phyloP scores from a whole-genome alignment of 352 stramenopile species.

The Phytophthora sojae region DNA sequence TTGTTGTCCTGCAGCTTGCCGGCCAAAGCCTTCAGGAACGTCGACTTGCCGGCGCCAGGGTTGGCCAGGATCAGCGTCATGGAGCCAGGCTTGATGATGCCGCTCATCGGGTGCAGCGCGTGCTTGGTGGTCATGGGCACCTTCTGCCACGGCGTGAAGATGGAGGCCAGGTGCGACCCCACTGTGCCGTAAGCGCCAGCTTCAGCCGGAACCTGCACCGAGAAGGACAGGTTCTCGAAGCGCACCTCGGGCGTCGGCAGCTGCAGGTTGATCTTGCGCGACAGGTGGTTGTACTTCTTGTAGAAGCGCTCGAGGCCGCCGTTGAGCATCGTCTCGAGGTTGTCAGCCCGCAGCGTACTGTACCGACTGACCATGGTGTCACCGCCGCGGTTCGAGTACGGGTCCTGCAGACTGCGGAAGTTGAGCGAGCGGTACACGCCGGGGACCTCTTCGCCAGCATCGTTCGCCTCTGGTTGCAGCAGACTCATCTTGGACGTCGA shows the following conservation, averaged over 20 bases:
- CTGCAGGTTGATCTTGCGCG: slow-evolving; percentile 61
- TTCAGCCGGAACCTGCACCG: slow-evolving; percentile 44
- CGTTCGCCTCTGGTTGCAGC: slow-evolving; percentile 11
- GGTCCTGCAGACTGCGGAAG: slow-evolving; percentile 68
- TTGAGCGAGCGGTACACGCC: slow-evolving; percentile 63
- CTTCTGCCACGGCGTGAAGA: slow-evolving; percentile 65
- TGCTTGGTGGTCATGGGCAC: slow-evolving; percentile 37
- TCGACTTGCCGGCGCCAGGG: slow-evolving; percentile 78
- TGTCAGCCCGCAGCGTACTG: slow-evolving; percentile 57
- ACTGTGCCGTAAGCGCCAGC: slow-evolving; percentile 50
- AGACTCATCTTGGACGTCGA: slow-evolving; percentile 7
- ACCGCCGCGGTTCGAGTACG: slow-evolving; percentile 36
- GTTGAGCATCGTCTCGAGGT: slow-evolving; percentile 66
- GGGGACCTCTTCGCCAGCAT: not conserved
- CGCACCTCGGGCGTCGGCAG: slow-evolving; percentile 69
- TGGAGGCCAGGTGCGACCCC: slow-evolving; percentile 52
- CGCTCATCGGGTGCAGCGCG: slow-evolving; percentile 76
- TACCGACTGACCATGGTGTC: slow-evolving; percentile 58
- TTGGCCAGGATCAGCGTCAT: slow-evolving; percentile 76
- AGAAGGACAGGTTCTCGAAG: slow-evolving; percentile 73
- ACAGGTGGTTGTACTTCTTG: slow-evolving; percentile 76
- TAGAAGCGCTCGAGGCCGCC: slow-evolving; percentile 74
- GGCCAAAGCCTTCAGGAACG: slow-evolving; percentile 77
- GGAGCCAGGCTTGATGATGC: slow-evolving; percentile 82
- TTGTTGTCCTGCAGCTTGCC: slow-evolving; percentile 62